Evolutionary conservation across 768 basidiomycete species (phyloP), one percentile per base, ranked within the genome.

Genomic region (Suillus bovinus): DNA sequence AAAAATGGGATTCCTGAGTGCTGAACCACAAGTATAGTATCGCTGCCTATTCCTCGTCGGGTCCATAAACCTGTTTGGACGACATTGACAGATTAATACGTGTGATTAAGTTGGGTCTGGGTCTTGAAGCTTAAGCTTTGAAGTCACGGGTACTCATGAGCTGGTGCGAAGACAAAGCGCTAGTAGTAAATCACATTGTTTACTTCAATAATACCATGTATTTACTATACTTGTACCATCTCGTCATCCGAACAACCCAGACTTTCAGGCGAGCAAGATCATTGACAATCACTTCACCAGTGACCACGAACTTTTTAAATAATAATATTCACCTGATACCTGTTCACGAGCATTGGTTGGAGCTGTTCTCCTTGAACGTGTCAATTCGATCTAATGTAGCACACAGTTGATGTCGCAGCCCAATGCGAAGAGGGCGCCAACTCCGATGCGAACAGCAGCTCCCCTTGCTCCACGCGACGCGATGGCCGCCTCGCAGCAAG

Each of bases 401-500:
- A 39, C 17, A 39, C 17, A 39, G 54, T 38, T 14, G 22, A 61
- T 59, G 60, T 16, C 38, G 29, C 60, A 55, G 22, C 27, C 39
- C 61, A 62, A 14, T 27, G 39, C 17, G 10, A 56, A 56, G 55
- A 56, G 16, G 36, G 61, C 59, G 11, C 62, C 62, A 20, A 63
- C 62, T 27, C 62, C 62, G 31, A 27, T 63, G 38, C 42, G 61
- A 39, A 34, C 27, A 20, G n/a, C 62, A 38, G 22, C 44, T 33
- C 50, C 62, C 22, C 67, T 73, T 11, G 68, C 74, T 59, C 80
- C 74, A 39, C 72, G 72, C 46, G 78, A 78, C 34, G 80, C 85
- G 27, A 78, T 89, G 68, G 84, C 84, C 64, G 79, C 84, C 29
- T 81, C 86, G 5, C 84, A 88, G 70, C 86, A 86, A 63, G 74